Evolutionary conservation across 1,139 yeast species (phyloP).

Genomic region (Debaryomyces sp.): DNA sequence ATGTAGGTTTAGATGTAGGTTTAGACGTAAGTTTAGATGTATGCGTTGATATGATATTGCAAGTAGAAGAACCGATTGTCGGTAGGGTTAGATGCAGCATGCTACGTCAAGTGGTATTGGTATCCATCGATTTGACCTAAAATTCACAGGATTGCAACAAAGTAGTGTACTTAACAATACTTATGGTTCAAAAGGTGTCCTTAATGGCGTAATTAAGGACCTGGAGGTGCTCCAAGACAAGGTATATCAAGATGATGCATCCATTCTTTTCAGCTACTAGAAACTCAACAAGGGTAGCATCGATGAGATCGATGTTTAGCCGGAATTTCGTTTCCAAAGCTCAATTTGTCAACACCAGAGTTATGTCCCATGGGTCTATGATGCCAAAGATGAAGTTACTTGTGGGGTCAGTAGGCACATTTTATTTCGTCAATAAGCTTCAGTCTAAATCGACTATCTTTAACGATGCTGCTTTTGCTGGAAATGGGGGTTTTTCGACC

Average conservation of each 20-base stretch:
- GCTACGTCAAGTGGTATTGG: no score
- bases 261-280: slow-evolving; percentile 1
- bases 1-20: no score
- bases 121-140: no score
- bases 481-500: not conserved
- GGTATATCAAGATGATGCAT: slow-evolving; percentile 1
- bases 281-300: not conserved
- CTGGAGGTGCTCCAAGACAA: not conserved
- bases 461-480: slow-evolving; percentile 10
- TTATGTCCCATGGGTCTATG: not conserved
- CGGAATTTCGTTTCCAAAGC: not conserved
- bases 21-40: no score
- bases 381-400: slow-evolving; percentile 1
- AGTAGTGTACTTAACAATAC: not conserved
- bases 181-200: not conserved
- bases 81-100: no score
- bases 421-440: slow-evolving; percentile 1
- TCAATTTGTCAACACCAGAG: not conserved
- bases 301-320: slow-evolving; percentile 1
- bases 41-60: no score
- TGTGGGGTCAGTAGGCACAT: slow-evolving; percentile 6
- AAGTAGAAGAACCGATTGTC: no score
- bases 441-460: slow-evolving; percentile 6
- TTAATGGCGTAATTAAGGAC: not conserved
- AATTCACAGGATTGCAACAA: slow-evolving; percentile 2